Conservation (phyloP, 1,284 basidiomycete genomes). For the Puccinia horiana region DNA sequence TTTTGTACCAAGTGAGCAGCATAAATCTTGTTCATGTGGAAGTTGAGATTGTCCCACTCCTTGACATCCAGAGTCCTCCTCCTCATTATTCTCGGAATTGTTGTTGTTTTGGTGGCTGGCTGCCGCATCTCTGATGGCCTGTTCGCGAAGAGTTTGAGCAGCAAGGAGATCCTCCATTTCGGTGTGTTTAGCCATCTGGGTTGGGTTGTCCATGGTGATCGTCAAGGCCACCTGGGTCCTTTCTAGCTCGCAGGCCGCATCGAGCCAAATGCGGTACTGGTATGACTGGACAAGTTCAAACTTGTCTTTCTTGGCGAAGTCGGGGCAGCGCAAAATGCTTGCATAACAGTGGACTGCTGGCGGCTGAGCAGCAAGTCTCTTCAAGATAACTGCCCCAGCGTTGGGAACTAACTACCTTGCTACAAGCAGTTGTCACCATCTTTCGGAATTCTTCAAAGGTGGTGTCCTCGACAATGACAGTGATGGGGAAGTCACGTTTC, state of each 20-base stretch:
- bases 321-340: neutral
- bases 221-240: neutral
- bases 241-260: neutral
- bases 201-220: neutral
- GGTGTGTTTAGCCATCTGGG: neutral
- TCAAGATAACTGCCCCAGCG: neutral
- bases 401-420: neutral
- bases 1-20: neutral
- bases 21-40: constrained; percentile 8
- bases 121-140: neutral
- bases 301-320: neutral
- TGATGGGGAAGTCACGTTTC: neutral
- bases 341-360: neutral
- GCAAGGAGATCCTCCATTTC: neutral
- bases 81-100: neutral
- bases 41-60: neutral
- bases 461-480: neutral
- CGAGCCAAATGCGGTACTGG: neutral
- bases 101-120: neutral
- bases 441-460: neutral
- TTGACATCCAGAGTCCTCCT: neutral
- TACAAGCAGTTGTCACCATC: neutral
- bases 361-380: neutral
- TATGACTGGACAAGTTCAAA: neutral
- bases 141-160: neutral